Evolutionary conservation across 257 asterid species (phyloP), one percentile per base, ranked within the genome.

Genomic region (Ballota nigra): DNA sequence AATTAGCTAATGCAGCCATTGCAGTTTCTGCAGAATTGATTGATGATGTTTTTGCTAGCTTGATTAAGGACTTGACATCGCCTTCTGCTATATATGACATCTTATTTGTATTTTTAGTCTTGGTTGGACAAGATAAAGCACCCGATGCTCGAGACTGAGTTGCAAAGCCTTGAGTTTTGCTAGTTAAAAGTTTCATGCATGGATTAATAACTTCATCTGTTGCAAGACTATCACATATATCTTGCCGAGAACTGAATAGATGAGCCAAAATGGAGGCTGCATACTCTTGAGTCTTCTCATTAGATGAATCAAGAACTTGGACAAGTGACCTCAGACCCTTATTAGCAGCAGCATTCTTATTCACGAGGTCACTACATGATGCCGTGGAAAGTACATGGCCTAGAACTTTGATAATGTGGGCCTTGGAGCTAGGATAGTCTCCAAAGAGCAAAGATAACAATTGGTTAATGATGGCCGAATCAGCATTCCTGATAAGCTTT

Each of bases 321-420:
- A 92, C 86, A 63, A 92, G 98, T 64, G 94, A 86, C 61, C 83
- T 79, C 83, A 92, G 78, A 74, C 92, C 98, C 69, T 70, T 83
- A 80, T 92, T 86, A 70, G 94, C 96, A 77, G 84, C 73, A 65
- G 84, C 62, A 58, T 85, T 90, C 55, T 75, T 79, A 20, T 72
- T 73, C 58, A 86, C 89, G 38, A 92, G 90, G 76, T 92, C 98
- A 72, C 69, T 63, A 33, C 80, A 82, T 10, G 94, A 82, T 75
- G 98, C 92, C 53, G 68, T 68, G 62, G 92, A 78, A 81, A 92
- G 96, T 66, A 87, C 85, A 82, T 92, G 98, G 66, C 98, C 98
- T 71, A 92, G 71, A 77, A 87, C 96, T 72, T 81, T 81, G 78
- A 86, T 81, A 69, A 89, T 61, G 19, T 83, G 82, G 45, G 72